Evolutionary conservation across 148 eudicot genomes (phyloP), one percentile per base, ranked within the genome.

Genomic region (Linanthus parryae): DNA sequence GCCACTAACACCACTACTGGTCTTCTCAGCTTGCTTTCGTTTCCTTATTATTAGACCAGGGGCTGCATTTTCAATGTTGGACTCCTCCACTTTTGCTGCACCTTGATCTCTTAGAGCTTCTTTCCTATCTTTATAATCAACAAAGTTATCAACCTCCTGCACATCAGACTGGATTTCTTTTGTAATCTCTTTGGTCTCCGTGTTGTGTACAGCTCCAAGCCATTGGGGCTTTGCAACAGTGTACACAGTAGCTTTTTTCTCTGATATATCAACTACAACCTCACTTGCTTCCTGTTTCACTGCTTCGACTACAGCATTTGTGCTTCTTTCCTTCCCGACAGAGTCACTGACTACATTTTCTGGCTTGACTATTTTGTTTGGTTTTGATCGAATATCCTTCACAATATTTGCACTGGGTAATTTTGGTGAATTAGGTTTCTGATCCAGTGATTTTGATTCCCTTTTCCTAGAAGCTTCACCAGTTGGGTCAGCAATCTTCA

Each of bases 41-140:
- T 92, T 92, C 77, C 99, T 82, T 39, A 92, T 65, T 26, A 88
- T 82, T 38, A 92, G 71, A 59, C 99, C 99, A 23, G 99, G 96
- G 46, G 95, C 95, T 34, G 96, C 96, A 66, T 69, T 72, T 69
- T 82, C 99, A 57, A 94, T 62, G 62, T 40, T 73, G 58, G 46
- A 87, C 91, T 43, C 79, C 73, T 56, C 13, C 24, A 31, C 61
- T 36, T 50, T 50, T 16, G 59, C 51, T 19, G 58, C 33, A 41
- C 56, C 68, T 43, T 40, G 13, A 22, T 41, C 46, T 43, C 25
- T 66, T 68, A 88, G 71, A 44, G 70, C 73, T 54, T 62, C 70
- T 31, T 61, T 63, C 72, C 99, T 79, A 51, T 92, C 96, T 59
- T 84, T 88, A 26, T 92, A 92, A 66, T 84, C 96, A 54, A 92